A percentile compares a stretch with the other conserved stretches of the same genome.
These are phyloP conservation scores for Ophiostoma tasmaniense DNA, from an alignment of 2,329 filamentous ascomycete genomes.

Conservation along the genomic window DNA sequence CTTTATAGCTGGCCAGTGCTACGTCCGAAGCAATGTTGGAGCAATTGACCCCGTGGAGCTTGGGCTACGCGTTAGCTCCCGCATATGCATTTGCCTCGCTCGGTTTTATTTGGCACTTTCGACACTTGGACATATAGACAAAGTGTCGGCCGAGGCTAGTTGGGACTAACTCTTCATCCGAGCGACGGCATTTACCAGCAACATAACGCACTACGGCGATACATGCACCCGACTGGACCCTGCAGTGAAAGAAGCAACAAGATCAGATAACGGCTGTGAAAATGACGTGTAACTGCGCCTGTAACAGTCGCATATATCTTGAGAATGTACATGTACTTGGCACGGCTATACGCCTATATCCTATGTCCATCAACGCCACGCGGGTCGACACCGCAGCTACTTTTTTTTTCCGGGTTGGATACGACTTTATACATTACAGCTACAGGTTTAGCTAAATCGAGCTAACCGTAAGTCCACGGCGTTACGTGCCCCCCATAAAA, in stretches of 20 bases:
- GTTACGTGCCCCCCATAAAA: conserved; percentile 8
- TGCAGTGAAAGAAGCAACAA: neutral
- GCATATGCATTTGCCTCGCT: neutral
- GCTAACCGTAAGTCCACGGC: neutral
- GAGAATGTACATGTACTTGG: neutral
- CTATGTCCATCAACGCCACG: neutral
- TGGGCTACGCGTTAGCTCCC: neutral
- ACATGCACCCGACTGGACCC: neutral
- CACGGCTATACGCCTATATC: neutral
- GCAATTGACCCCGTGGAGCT: neutral
- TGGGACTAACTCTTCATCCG: neutral
- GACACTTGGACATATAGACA: neutral
- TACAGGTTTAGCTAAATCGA: neutral
- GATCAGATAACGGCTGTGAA: neutral
- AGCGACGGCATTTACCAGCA: neutral
- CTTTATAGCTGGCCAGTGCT: neutral
- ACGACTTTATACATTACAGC: neutral
- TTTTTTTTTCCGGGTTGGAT: neutral
- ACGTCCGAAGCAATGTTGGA: neutral
- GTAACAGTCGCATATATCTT: neutral
- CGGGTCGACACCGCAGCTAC: neutral
- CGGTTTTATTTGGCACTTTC: neutral
- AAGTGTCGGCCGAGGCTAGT: neutral
- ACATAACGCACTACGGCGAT: neutral
- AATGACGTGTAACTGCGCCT: neutral